Evolutionary conservation across 257 asterid genomes (phyloP).

Genomic region (Leonotis leonurus): DNA sequence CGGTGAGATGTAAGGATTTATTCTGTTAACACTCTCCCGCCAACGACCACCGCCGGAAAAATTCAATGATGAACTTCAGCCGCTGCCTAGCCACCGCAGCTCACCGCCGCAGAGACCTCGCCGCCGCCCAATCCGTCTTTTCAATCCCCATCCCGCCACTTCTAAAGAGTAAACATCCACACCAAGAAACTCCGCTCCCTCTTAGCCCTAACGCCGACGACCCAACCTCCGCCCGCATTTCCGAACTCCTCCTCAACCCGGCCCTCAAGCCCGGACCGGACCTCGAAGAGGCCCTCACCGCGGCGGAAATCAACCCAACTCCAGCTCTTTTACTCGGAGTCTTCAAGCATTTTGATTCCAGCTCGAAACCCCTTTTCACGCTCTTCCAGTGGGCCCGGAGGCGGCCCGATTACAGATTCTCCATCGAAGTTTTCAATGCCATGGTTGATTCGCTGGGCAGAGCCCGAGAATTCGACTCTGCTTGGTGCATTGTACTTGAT

Average conservation of each 20-base stretch:
- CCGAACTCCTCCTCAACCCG: slow-evolving; percentile 38
- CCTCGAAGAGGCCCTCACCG: slow-evolving; percentile 49
- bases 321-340: slow-evolving; percentile 37
- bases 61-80: slow-evolving; percentile 31
- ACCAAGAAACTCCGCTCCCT: slow-evolving; percentile 8
- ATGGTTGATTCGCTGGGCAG: slow-evolving; percentile 59
- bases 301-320: slow-evolving; percentile 29
- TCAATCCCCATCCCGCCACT: slow-evolving; percentile 32
- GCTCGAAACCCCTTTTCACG: slow-evolving; percentile 54
- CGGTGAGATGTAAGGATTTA: no score
- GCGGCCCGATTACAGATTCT: slow-evolving; percentile 38
- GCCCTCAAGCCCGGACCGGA: slow-evolving; percentile 40
- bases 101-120: slow-evolving; percentile 21
- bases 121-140: slow-evolving; percentile 30
- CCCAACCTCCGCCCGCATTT: slow-evolving; percentile 34
- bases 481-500: slow-evolving; percentile 61
- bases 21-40: slow-evolving; percentile 10
- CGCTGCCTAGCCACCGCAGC: slow-evolving; percentile 26
- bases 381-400: slow-evolving; percentile 66
- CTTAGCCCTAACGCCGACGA: slow-evolving; percentile 31
- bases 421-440: slow-evolving; percentile 46
- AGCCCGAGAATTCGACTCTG: slow-evolving; percentile 67
- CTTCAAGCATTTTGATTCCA: slow-evolving; percentile 51
- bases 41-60: slow-evolving; percentile 4
- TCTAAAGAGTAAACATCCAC: slow-evolving; percentile 18